Evolutionary conservation across 352 stramenopile species (phyloP).

Genomic region (Globisporangium ultimum): DNA sequence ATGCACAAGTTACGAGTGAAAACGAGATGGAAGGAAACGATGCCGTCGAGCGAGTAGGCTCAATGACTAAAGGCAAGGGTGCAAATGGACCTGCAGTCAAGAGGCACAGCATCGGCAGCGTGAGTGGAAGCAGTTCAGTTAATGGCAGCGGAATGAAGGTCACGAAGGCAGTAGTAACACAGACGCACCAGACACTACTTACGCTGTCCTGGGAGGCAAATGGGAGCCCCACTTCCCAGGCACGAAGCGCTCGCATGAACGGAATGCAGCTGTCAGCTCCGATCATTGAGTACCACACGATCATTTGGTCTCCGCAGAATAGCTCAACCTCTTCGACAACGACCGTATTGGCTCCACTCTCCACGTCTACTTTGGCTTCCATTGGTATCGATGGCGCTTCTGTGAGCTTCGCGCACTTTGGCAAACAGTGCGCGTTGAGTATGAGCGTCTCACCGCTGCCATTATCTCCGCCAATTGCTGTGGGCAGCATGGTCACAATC

Average conservation of each 20-base stretch:
- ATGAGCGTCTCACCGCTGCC: slow-evolving; percentile 35
- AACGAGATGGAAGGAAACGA: slow-evolving; percentile 1
- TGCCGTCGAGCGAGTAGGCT: slow-evolving; percentile 2
- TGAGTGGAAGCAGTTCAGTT: background rate
- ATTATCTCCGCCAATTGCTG: slow-evolving; percentile 3
- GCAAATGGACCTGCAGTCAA: background rate
- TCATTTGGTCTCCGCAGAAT: slow-evolving; percentile 54
- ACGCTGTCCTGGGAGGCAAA: slow-evolving; percentile 58
- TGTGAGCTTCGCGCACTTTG: slow-evolving; percentile 21
- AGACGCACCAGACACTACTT: slow-evolving; percentile 48
- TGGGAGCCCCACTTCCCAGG: background rate
- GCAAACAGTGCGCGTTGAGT: slow-evolving; percentile 41
- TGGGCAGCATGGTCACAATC: slow-evolving; percentile 27
- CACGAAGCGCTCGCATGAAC: background rate
- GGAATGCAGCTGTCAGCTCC: slow-evolving; percentile 15
- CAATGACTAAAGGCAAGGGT: slow-evolving; percentile 5
- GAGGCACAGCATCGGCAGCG: slow-evolving; percentile 11
- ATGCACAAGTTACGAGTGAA: background rate
- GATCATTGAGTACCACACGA: slow-evolving; percentile 64
- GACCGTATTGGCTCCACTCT: background rate
- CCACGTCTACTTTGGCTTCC: slow-evolving; percentile 5
- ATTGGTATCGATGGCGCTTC: background rate
- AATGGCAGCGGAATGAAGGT: background rate
- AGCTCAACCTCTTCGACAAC: background rate
- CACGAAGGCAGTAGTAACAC: background rate